phyloP scores from a whole-genome alignment of 306 rosid genomes.

The Prinsepia uniflora region DNA sequence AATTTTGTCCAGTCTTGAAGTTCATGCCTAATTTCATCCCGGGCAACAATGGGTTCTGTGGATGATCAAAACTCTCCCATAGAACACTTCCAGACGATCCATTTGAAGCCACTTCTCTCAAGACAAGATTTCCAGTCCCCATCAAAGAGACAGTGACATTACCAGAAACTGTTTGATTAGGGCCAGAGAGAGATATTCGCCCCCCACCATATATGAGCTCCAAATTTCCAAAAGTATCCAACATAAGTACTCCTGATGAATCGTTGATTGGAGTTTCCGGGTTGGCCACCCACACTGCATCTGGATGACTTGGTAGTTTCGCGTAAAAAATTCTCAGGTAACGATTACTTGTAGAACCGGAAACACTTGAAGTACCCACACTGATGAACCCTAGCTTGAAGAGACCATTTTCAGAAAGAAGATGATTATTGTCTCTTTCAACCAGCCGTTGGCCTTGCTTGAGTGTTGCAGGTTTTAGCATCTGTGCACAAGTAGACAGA shows the following conservation, averaged over 20 bases:
- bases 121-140: constrained; percentile 20
- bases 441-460: constrained; percentile 23
- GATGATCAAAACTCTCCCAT: constrained; percentile 22
- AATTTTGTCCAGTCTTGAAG: constrained; percentile 9
- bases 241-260: constrained; percentile 8
- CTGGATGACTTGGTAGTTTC: constrained; percentile 25
- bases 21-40: constrained; percentile 27
- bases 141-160: constrained; percentile 22
- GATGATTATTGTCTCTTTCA: neutral
- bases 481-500: neutral
- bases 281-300: constrained; percentile 29
- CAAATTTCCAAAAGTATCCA: constrained; percentile 15
- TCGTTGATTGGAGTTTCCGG: constrained; percentile 10
- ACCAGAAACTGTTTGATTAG: constrained; percentile 9
- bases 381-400: constrained; percentile 26
- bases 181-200: constrained; percentile 3
- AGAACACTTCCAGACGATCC: constrained; percentile 16
- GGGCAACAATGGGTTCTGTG: constrained; percentile 22
- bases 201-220: constrained; percentile 21
- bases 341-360: neutral
- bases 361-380: constrained; percentile 17
- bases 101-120: neutral
- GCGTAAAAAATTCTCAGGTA: constrained; percentile 27
- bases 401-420: constrained; percentile 15
- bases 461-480: neutral